A percentile compares a stretch with the other conserved stretches of the same genome.
Evolutionary conservation across 75 land plant genomes (phyloP).

Genomic region (Cunninghamia lanceolata): DNA sequence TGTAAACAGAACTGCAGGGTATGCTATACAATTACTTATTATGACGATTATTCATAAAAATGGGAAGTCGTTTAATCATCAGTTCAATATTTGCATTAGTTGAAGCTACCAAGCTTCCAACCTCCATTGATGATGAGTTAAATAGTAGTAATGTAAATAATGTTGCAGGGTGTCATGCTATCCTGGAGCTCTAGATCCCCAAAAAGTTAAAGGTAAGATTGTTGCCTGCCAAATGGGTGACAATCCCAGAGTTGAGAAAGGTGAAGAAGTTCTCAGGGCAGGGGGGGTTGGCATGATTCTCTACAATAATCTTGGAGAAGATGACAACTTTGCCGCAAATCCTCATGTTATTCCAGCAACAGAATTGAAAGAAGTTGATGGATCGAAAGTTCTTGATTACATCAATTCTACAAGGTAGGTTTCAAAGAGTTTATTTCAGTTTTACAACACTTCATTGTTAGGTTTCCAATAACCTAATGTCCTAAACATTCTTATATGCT

Average conservation of each 20-base stretch:
- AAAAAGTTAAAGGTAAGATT: constrained; percentile 55
- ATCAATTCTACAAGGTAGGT: constrained; percentile 38
- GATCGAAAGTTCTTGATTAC: constrained; percentile 23
- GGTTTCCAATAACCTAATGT: not conserved
- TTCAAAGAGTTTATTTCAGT: not conserved
- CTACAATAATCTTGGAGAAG: constrained; percentile 22
- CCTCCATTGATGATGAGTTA: not conserved
- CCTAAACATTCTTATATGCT: constrained; percentile 2
- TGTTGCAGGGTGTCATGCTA: constrained; percentile 31
- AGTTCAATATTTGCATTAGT: not conserved
- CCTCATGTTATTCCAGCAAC: constrained; percentile 18
- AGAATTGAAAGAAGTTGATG: constrained; percentile 15
- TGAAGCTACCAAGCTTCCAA: not conserved
- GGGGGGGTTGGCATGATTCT: constrained; percentile 58
- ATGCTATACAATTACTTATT: not conserved
- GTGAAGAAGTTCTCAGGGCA: constrained; percentile 24
- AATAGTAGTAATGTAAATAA: not conserved
- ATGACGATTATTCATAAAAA: not conserved
- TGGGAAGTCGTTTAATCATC: not conserved
- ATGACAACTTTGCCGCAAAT: constrained; percentile 30
- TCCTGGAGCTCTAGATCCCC: constrained; percentile 36
- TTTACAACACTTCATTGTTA: not conserved
- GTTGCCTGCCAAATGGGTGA: constrained; percentile 49
- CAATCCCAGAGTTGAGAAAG: constrained; percentile 35
- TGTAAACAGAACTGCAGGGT: constrained; percentile 5